Evolutionary conservation across 495 filamentous ascomycete genomes (phyloP).

Genomic region (Podospora didyma): DNA sequence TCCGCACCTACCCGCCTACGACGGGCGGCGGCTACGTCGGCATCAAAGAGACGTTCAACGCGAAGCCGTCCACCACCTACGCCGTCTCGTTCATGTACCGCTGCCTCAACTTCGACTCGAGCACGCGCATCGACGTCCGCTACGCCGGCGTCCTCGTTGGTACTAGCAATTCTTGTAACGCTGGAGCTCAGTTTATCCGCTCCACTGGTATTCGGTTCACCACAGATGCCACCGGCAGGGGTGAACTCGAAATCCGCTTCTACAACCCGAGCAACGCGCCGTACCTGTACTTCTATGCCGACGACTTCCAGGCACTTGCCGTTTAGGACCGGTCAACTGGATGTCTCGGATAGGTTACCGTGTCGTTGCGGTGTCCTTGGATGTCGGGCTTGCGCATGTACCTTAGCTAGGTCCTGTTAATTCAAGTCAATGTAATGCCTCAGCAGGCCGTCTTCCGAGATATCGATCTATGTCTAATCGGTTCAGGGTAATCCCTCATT

Average conservation of each 20-base stretch:
- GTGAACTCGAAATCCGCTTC: slow-evolving; percentile 18
- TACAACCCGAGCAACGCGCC: not conserved
- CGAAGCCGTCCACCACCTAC: slow-evolving; percentile 16
- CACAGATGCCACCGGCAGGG: slow-evolving; percentile 13
- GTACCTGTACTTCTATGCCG: slow-evolving; percentile 21
- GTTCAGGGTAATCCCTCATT: too few species aligned
- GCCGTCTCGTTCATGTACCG: slow-evolving; percentile 13
- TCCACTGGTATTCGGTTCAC: slow-evolving; percentile 14
- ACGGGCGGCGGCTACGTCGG: not conserved
- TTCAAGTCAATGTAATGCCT: too few species aligned
- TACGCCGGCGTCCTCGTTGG: slow-evolving; percentile 8
- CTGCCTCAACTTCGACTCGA: slow-evolving; percentile 22
- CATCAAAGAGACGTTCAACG: slow-evolving; percentile 12
- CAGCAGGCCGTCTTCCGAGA: too few species aligned
- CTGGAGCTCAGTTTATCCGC: slow-evolving; percentile 6
- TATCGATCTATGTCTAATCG: too few species aligned
- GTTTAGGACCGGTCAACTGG: too few species aligned
- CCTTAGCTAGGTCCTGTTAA: too few species aligned
- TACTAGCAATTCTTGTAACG: not conserved
- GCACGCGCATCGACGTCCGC: slow-evolving; percentile 3
- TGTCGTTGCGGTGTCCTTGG: too few species aligned
- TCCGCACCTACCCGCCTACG: slow-evolving; percentile 17
- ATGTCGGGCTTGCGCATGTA: too few species aligned
- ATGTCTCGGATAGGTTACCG: too few species aligned
- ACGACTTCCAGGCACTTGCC: slow-evolving; percentile 16